A percentile compares a stretch with the other conserved stretches of the same genome.
These are phyloP conservation scores for Metroxylon sagu DNA, from an alignment of 176 grass and related monocot species.

Conservation along the genomic window DNA sequence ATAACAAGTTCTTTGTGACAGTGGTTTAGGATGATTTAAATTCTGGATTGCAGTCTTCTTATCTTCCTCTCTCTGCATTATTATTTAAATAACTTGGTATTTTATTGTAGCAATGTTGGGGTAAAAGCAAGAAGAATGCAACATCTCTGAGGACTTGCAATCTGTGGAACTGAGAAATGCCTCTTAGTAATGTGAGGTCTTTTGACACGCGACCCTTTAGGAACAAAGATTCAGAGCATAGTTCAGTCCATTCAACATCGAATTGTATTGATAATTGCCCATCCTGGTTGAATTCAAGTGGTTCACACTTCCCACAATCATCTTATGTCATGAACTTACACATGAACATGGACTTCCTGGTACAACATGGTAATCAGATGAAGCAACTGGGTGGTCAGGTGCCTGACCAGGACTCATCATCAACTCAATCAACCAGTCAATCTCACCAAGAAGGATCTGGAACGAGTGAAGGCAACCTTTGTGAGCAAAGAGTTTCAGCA, in stretches of 20 bases:
- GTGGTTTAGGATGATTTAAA: no score
- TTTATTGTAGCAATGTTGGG: no score
- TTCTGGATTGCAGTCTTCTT: no score
- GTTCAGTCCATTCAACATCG: conserved; percentile 26
- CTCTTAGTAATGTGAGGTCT: conserved; percentile 11
- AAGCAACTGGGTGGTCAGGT: conserved; percentile 39
- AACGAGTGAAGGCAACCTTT: conserved; percentile 50
- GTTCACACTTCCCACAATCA: conserved; percentile 16
- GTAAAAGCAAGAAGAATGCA: no score
- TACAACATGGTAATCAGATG: conserved; percentile 28
- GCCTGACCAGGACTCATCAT: conserved; percentile 31
- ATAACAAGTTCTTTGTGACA: no score
- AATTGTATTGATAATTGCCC: conserved; percentile 30
- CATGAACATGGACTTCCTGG: conserved; percentile 30
- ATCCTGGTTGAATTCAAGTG: conserved; percentile 33
- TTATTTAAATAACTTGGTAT: no score
- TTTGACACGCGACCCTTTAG: conserved; percentile 8
- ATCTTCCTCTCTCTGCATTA: no score
- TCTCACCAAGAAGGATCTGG: conserved; percentile 61
- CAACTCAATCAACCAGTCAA: conserved; percentile 36
- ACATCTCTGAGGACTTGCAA: not conserved
- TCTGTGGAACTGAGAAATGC: conserved; percentile 26
- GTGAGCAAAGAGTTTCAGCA: conserved; percentile 34
- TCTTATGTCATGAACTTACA: conserved; percentile 19
- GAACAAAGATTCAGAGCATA: conserved; percentile 34